Conservation (phyloP, 305 asterid species). For the Rubia balearica region DNA sequence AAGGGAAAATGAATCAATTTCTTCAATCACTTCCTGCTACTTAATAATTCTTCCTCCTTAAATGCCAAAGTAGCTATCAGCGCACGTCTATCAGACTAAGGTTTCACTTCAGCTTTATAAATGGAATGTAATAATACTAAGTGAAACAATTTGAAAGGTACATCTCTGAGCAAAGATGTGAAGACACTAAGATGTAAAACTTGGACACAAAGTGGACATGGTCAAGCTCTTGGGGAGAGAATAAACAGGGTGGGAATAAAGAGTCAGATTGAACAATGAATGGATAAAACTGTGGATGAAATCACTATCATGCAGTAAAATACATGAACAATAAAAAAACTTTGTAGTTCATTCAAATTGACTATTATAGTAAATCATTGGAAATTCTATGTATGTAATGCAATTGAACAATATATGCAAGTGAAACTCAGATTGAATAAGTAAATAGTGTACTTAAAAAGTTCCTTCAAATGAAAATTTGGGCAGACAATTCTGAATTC, state of each 20-base stretch:
- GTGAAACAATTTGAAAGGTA: background rate
- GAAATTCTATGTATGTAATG: background rate
- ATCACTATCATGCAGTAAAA: no score
- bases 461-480: no score
- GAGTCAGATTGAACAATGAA: no score
- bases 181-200: background rate
- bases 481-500: no score
- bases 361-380: background rate
- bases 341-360: background rate
- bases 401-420: background rate
- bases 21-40: background rate
- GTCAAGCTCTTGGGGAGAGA: background rate
- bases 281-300: no score
- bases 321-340: background rate
- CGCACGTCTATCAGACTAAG: no score
- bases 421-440: background rate
- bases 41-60: background rate
- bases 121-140: background rate
- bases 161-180: background rate
- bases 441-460: no score
- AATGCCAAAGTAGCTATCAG: slow-evolving; percentile 2
- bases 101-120: background rate
- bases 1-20: background rate
- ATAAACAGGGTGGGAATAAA: background rate
- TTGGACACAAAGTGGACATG: background rate